phyloP scores from a whole-genome alignment of 1,284 basidiomycete species.

The Cerrena zonata region DNA sequence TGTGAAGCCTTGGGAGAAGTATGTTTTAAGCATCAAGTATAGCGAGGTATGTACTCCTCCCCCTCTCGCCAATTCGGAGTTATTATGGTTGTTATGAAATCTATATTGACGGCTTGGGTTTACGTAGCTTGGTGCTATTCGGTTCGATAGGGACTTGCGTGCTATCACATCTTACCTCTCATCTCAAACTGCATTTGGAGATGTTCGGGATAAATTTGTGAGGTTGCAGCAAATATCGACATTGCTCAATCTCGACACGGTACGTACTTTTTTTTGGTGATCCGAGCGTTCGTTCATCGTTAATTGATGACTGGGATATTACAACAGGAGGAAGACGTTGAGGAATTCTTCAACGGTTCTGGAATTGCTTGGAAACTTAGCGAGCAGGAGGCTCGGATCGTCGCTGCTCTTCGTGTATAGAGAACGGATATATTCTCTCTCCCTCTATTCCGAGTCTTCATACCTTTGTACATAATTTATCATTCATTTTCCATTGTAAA shows the following conservation, averaged over 20 bases:
- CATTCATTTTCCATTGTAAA: not conserved
- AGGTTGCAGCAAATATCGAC: conserved; percentile 91
- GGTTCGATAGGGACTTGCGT: conserved; percentile 90
- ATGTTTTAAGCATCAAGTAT: conserved; percentile 75
- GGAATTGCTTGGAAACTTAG: conserved; percentile 87
- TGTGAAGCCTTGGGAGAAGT: conserved; percentile 90
- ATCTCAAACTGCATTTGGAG: conserved; percentile 80
- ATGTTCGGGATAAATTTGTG: conserved; percentile 85
- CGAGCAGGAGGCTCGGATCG: conserved; percentile 69
- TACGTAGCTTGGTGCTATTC: conserved; percentile 89
- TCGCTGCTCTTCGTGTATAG: conserved; percentile 59
- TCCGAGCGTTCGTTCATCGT: conserved; percentile 3
- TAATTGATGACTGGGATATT: conserved; percentile 1
- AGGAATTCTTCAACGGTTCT: conserved; percentile 86
- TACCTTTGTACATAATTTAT: not conserved
- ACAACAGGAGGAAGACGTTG: conserved; percentile 78
- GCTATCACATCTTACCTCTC: conserved; percentile 79
- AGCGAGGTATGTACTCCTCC: conserved; percentile 61
- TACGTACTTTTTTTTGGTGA: conserved; percentile 36
- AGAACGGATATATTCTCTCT: conserved; percentile 4
- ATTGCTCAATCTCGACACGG: conserved; percentile 83
- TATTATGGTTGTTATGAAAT: not conserved
- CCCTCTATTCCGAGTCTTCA: too few relatives aligned
- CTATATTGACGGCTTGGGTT: not conserved
- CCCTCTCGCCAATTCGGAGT: not conserved